Evolutionary conservation across 2,329 filamentous ascomycete species (phyloP).

Genomic region (Pseudocercospora fijiensis): DNA sequence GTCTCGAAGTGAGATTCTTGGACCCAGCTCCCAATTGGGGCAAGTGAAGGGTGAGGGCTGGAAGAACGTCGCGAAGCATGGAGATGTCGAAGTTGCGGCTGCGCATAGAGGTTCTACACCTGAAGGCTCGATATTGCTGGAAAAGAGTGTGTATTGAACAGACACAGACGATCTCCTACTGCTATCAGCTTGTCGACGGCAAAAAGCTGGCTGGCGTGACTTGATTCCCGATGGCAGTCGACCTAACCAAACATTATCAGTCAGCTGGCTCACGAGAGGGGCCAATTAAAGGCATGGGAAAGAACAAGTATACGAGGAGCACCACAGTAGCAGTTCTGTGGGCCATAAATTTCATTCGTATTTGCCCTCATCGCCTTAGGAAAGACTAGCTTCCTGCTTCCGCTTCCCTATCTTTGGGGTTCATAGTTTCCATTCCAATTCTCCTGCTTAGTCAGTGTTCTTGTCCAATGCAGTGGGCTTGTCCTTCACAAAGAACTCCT

Average conservation of each 20-base stretch:
- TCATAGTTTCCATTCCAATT: neutral
- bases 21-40: neutral
- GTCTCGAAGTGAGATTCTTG: neutral
- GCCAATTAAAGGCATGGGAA: too few relatives aligned
- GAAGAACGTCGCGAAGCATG: neutral
- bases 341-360: neutral
- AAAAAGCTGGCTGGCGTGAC: neutral
- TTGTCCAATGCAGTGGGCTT: slow-evolving; percentile 46
- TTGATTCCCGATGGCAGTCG: neutral
- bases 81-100: neutral
- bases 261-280: too few relatives aligned
- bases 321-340: neutral
- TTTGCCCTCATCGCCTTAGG: neutral
- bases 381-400: neutral
- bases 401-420: neutral
- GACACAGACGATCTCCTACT: too few relatives aligned
- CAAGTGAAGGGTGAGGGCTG: neutral
- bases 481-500: slow-evolving; percentile 68
- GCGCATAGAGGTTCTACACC: neutral
- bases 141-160: too few relatives aligned
- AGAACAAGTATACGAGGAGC: neutral
- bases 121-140: neutral
- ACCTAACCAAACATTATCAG: neutral
- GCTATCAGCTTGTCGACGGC: neutral
- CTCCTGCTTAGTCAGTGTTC: slow-evolving; percentile 13